Evolutionary conservation across 805 yeast genomes (phyloP).

Genomic region (Komagataella kurtzmanii): DNA sequence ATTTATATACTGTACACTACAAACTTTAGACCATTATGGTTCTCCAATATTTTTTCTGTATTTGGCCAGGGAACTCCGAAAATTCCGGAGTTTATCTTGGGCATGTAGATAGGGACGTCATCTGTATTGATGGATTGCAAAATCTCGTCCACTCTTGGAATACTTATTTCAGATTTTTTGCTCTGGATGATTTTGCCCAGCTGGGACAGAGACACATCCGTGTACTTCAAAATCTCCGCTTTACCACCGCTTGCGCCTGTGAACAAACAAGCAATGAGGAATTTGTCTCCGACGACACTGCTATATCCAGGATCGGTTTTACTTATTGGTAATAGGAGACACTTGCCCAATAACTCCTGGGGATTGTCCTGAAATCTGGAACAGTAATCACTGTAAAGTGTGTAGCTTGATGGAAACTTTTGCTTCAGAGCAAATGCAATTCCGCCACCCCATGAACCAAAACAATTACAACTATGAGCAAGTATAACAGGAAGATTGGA

Average conservation of each 20-base stretch:
- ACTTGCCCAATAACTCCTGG: slow-evolving; percentile 36
- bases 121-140: slow-evolving; percentile 1
- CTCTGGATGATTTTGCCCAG: slow-evolving; percentile 23
- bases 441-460: slow-evolving; percentile 81
- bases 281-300: slow-evolving; percentile 10
- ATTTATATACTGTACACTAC: background rate
- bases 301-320: slow-evolving; percentile 18
- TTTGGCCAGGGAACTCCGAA: slow-evolving; percentile 69
- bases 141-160: background rate
- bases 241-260: slow-evolving; percentile 46
- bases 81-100: slow-evolving; percentile 70
- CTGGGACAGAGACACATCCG: slow-evolving; percentile 35
- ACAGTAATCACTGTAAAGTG: slow-evolving; percentile 32
- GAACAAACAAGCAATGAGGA: slow-evolving; percentile 53
- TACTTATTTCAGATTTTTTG: slow-evolving; percentile 4
- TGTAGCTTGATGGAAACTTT: slow-evolving; percentile 44
- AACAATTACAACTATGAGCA: slow-evolving; percentile 72
- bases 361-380: slow-evolving; percentile 8
- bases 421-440: slow-evolving; percentile 47
- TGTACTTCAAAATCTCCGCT: slow-evolving; percentile 32
- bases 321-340: slow-evolving; percentile 27
- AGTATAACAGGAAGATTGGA: slow-evolving; percentile 28
- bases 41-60: slow-evolving; percentile 40
- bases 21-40: slow-evolving; percentile 12
- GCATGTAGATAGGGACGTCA: slow-evolving; percentile 38